Evolutionary conservation across 208 protist species (phyloP).

Genomic region (Acanthamoeba culbertsoni): DNA sequence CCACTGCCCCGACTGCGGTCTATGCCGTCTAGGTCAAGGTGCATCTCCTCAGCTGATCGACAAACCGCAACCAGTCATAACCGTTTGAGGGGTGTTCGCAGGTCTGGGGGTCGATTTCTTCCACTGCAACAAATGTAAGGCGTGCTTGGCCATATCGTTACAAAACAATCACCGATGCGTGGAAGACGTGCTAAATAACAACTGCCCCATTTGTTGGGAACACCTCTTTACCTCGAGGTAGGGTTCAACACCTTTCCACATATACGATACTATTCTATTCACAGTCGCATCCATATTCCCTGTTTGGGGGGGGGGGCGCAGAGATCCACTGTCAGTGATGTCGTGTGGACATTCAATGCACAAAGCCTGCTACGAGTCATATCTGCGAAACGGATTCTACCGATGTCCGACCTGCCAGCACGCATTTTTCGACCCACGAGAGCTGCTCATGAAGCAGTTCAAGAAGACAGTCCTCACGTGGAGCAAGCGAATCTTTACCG

Average conservation of each 20-base stretch:
- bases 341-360: slow-evolving; percentile 37
- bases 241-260: background rate
- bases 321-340: background rate
- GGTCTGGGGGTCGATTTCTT: slow-evolving; percentile 15
- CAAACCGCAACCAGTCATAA: background rate
- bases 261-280: background rate
- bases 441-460: background rate
- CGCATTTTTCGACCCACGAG: background rate
- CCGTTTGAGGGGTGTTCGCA: background rate
- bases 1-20: slow-evolving; percentile 15
- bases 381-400: background rate
- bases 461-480: background rate
- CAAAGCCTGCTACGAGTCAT: background rate
- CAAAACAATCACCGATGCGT: background rate
- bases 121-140: slow-evolving; percentile 36
- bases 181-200: slow-evolving; percentile 32
- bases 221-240: slow-evolving; percentile 40
- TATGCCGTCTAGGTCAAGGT: slow-evolving; percentile 10
- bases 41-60: background rate
- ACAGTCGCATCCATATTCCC: background rate
- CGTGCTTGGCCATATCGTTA: slow-evolving; percentile 15
- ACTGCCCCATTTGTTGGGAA: slow-evolving; percentile 52
- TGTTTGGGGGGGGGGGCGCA: background rate
- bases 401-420: slow-evolving; percentile 41
- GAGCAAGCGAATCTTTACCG: background rate